Evolutionary conservation across 306 rosid species (phyloP), one percentile per base, ranked within the genome.

Genomic region (Gastrolobium villosum): DNA sequence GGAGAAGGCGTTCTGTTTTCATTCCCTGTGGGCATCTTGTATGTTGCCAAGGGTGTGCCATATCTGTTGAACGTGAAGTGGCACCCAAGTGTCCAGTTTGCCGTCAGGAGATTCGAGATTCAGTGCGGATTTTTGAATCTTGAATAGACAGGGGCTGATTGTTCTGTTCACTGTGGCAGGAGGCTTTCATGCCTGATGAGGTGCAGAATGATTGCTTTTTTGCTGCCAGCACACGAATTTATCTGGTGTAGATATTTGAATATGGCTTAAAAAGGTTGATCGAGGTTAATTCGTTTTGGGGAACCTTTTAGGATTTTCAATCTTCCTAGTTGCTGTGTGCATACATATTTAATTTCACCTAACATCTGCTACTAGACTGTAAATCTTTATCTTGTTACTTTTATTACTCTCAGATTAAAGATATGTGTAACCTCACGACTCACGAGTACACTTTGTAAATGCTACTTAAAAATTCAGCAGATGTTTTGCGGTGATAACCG

Each of bases 11-110:
- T 48, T 91, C 94, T 13, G 96, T 89, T 7, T 95, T 95, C 74
- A 79, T 92, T 69, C 99, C 98, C 0, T 95, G 97, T 31, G 99
- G 97, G 40, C 99, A 92, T 85, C 84, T 89, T 30, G 98, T 95
- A 45, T 92, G 99, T 54, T 95, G 99, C 87, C 91, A 84, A 53
- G 79, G 62, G 45, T 95, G 98, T 74, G 89, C 94, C 76, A 67
- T 86, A 26, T 87, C 97, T 10, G 86, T 95, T 55, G 97, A 85
- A 79, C 84, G 78, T 2, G 92, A 86, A 65, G 74, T 79, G 30
- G 44, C 93, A 37, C 99, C 98, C 15, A 95, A 91, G 66, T 95
- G 99, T 41, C 99, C 99, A 0, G 91, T 92, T 66, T 92, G 99
- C 78, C 90, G 99, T 61, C 97, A 89, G 84, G 92, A 84, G 73